Evolutionary conservation across 2,329 filamentous ascomycete genomes (phyloP), one percentile per base, ranked within the genome.

Genomic region (Bipolaris gigantea): DNA sequence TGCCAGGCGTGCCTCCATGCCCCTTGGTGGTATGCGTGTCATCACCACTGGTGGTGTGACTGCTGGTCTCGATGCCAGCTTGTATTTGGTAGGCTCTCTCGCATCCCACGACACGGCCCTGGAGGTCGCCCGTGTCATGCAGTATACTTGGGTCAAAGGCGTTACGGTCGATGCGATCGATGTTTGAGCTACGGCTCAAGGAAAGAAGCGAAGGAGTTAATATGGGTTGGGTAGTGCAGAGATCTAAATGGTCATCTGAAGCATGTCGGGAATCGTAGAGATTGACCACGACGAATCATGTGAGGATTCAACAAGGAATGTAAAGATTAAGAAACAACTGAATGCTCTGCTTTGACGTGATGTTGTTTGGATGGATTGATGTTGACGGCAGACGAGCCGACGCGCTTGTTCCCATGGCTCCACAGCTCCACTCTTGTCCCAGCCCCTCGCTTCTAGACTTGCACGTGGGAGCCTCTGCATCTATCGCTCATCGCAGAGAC

Each of bases 121-220:
- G 54, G 89, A 93, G 77, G 86, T 90, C 62, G 87, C 89, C 69
- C 83, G 87, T 60, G 66, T 83, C 62, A 85, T 94, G 81, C 89
- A 93, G 79, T 89, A 92, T 81, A 85, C 83, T 70, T 96, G 91
- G 91, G 84, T 84, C 74, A 93, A 92, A 85, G 90, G 90, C 64
- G 81, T 89, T 73, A 89, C 92, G 64, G 88, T 93, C 65, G 89
- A 93, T 73, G 89, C 89, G 60, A 85, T 92, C 73, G 90, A 94
- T 77, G 89, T 94, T 75, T 93, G 85, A 69, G 62, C 61, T 55
- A 53, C 48, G 56, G 53, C 56, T 64, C 58, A 44, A 57, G 53
- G 55, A 48, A 55, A 59, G 51, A 45, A 63, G 62, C 64, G 49
- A 64, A 61, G 65, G 66, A 64, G 62, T 67, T 65, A 66, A 63